Evolutionary conservation across 2,329 filamentous ascomycete species (phyloP), one percentile per base, ranked within the genome.

Genomic region (Alternaria atra): DNA sequence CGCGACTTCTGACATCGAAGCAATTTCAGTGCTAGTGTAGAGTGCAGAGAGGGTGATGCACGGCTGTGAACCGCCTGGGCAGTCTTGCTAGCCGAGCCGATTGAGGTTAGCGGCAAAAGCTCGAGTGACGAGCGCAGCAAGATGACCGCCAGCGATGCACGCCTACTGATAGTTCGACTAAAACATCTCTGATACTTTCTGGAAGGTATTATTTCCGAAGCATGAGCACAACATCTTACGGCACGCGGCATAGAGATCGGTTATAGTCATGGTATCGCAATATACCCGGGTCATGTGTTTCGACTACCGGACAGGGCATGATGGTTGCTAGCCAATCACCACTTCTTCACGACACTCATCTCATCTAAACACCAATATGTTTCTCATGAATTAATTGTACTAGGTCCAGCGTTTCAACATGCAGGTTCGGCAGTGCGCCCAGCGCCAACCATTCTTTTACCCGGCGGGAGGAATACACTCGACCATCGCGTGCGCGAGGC

Each of bases 121-220:
- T 71, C 72, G 17, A 75, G 64, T 4, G 67, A 46, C 12, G 71
- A 75, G 58, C 73, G 73, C 10, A 74, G 37, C 1, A 71, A 42
- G 17, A 77, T 77, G 6, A 73, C 71, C 10, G 65, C 58, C 5
- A 77, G 61, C 13, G 73, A 73, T 3, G 73, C 76, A 13, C 73
- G 62, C 1, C 74, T 73, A 52, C 70, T 68, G 58, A 76, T 76
- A 5, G 73, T 76, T 30, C 66, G 62, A 9, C 74, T 73, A 23
- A 76, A 57, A 3, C 68, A 60, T 20, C 69, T 55, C 5, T 65
- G 7, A 73, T 52, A 34, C 40, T 61, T 6, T 46, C 55, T 7
- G 67, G 60, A 5, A 68, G 53, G 47, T 72, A 74, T 20, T 65
- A 63, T 35, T 72, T 68, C 3, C 73, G 65, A 9, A 76, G 62